Conservation (phyloP, 768 basidiomycete species). For the Candolleomyces eurysporus region DNA sequence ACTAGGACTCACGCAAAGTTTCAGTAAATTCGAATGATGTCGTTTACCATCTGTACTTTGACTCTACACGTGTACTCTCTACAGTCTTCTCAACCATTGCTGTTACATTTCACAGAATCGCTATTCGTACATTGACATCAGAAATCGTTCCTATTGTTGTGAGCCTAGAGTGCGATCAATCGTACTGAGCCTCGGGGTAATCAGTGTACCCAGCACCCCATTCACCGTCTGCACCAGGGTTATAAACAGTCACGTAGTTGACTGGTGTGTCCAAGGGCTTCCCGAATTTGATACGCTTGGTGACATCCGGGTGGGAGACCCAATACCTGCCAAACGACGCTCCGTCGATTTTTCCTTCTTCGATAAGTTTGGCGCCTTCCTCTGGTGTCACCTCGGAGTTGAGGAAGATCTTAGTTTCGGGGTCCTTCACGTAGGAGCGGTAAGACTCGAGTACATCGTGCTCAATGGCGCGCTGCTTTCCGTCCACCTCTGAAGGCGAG, state of each 20-base stretch:
- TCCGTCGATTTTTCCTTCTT: constrained; percentile 32
- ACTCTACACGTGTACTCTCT: too few relatives aligned
- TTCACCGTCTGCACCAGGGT: constrained; percentile 20
- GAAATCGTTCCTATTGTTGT: too few relatives aligned
- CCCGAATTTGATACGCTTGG: constrained; percentile 31
- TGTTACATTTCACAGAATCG: too few relatives aligned
- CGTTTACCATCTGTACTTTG: too few relatives aligned
- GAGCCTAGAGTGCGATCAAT: too few relatives aligned
- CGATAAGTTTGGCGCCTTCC: constrained; percentile 36
- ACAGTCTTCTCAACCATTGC: too few relatives aligned
- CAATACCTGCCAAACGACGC: constrained; percentile 35
- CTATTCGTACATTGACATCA: too few relatives aligned
- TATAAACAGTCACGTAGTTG: constrained; percentile 26
- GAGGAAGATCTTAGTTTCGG: constrained; percentile 30
- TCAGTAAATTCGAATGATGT: too few relatives aligned
- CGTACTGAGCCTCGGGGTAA: constrained; percentile 26
- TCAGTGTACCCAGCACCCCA: constrained; percentile 34
- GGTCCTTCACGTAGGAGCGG: constrained; percentile 30
- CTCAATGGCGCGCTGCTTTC: constrained; percentile 30
- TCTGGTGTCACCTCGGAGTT: constrained; percentile 34
- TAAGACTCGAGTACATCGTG: constrained; percentile 41
- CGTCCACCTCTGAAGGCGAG: constrained; percentile 12
- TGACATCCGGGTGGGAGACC: constrained; percentile 42
- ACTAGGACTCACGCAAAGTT: too few relatives aligned
- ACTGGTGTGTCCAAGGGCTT: constrained; percentile 33